Percentiles rank a stretch among this genome's conserved stretches.
Conservation (phyloP, 371 early-diverging fungal genomes). For the Fennellomyces sp. region DNA sequence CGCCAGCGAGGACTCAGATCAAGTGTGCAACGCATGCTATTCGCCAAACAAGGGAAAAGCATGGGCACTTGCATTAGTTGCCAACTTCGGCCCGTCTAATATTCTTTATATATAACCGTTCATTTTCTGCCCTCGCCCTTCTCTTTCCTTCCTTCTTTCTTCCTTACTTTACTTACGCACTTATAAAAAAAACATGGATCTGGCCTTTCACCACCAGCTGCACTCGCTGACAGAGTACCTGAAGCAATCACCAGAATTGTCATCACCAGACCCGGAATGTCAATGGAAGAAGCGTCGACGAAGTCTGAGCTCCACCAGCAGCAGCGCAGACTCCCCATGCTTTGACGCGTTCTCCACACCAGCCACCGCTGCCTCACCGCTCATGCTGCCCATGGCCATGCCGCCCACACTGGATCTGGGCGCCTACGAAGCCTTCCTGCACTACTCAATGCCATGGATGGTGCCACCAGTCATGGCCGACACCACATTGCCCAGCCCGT, state of each 20-base stretch:
- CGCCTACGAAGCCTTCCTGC: too few species aligned
- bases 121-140: neutral
- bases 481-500: neutral
- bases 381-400: neutral
- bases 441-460: too few species aligned
- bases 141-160: neutral
- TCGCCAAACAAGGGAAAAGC: conserved; percentile 4
- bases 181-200: neutral
- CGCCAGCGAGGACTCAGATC: too few species aligned
- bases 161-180: neutral
- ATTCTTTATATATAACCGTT: too few species aligned
- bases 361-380: neutral
- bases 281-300: neutral
- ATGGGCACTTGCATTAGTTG: conserved; percentile 5
- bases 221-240: conserved; percentile 1
- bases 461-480: neutral
- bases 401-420: neutral
- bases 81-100: too few species aligned
- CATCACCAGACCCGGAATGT: neutral
- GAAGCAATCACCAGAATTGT: neutral
- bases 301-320: conserved; percentile 1
- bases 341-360: conserved; percentile 2
- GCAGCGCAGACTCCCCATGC: neutral
- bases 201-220: neutral
- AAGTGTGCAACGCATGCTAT: conserved; percentile 8